Conservation (phyloP, 495 filamentous ascomycete species). For the Penicillium atrosanguineum region DNA sequence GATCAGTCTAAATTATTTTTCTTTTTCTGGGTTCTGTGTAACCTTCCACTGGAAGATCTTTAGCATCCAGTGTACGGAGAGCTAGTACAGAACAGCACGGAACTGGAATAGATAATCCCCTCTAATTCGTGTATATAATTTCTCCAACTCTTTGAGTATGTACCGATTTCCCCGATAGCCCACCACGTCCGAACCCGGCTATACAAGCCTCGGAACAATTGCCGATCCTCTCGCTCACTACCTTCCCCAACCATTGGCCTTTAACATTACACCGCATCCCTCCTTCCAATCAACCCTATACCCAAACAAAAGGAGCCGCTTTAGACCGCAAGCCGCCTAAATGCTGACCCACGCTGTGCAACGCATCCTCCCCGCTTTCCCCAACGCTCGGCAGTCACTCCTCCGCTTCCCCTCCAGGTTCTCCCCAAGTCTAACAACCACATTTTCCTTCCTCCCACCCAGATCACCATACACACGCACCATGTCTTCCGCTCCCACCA, state of each 20-base stretch:
- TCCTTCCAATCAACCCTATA: not conserved
- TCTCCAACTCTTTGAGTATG: not conserved
- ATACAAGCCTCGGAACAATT: not conserved
- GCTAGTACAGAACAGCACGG: too few relatives aligned
- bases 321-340: not conserved
- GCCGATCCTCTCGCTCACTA: not conserved
- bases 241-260: slow-evolving; percentile 1
- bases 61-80: not conserved
- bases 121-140: not conserved
- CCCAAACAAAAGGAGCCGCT: not conserved
- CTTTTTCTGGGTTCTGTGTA: not conserved
- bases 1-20: not conserved
- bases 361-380: slow-evolving; percentile 18
- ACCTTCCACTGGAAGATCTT: not conserved
- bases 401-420: slow-evolving; percentile 7
- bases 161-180: not conserved
- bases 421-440: slow-evolving; percentile 3
- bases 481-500: slow-evolving; percentile 40
- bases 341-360: slow-evolving; percentile 3
- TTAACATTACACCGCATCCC: not conserved
- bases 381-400: slow-evolving; percentile 21
- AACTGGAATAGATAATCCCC: not conserved
- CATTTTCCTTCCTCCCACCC: slow-evolving; percentile 4
- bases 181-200: not conserved
- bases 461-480: slow-evolving; percentile 16